Evolutionary conservation across 176 grass and related monocot genomes (phyloP), one percentile per base, ranked within the genome.

Genomic region (Eleusine coracana): DNA sequence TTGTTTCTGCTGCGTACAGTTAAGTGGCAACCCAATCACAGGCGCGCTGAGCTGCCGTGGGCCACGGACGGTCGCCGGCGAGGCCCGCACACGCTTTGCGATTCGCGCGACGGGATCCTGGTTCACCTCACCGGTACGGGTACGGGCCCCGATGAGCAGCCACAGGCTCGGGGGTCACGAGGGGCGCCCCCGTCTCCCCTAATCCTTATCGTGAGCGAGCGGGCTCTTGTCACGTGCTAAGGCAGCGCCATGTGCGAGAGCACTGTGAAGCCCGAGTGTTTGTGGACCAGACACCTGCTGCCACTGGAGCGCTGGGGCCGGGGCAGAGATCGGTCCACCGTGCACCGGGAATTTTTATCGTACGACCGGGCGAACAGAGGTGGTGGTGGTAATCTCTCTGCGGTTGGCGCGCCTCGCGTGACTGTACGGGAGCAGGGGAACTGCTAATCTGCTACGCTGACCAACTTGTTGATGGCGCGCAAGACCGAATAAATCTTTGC

Each of bases 171-270:
- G 0, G 31, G 31, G 0, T 34, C 83, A 91, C 92, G 86, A 84
- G 80, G 39, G 52, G 17, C 51, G 15, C 16, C 51, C 51, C 51
- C 7, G 5, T 9, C 64, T 0, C 70, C 41, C 44, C 68, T 40
- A 74, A 89, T 68, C 84, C 89, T 91, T 87, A 87, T 85, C 86
- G 27, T 67, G 13, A 67, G 80, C 68, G 70, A 75, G 63, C 50
- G 18, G 13, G 37, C 23, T 69, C 60, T 71, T 27, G 81, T 77
- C 92, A 92, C 92, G 85, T 90, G 90, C 73, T 49, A 78, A 78
- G 63, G 50, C 64, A 70, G 63, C 87, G 34, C 82, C 89, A 91
- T 87, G 83, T 78, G 78, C 9, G 63, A 18, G 62, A 15, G 76
- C 77, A 38, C 87, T 66, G 87, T 42, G 42, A 67, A 31, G 83